Evolutionary conservation across 2,329 filamentous ascomycete species (phyloP), one percentile per base, ranked within the genome.

Genomic region (Paecilomyces sp.): DNA sequence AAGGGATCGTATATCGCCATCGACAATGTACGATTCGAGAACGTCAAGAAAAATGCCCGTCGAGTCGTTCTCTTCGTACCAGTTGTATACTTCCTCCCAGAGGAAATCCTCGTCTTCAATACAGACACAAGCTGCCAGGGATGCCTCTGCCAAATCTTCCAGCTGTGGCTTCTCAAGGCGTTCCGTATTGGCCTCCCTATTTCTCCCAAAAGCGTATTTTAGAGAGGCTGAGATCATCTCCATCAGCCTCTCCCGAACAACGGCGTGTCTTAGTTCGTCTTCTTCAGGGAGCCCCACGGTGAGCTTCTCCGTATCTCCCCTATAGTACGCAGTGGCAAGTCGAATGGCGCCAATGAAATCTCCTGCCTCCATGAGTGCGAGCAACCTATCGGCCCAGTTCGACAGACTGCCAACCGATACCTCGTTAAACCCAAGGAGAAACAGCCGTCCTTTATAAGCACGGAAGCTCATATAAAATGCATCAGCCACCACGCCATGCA

Each of bases 391-490:
- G 2, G 94, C 93, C 94, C 94, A 99, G 66, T 99, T 99, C 0
- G 94, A 97, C 34, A 99, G 77, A 3, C 89, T 90, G 1, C 94
- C 94, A 55, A 97, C 90, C 0, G 91, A 91, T 50, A 97, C 80
- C 70, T 97, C 93, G 69, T 93, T 94, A 77, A 93, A 92, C n/a
- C 94, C 92, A 8, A 99, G 81, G 3, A 97, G 78, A 70, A 99
- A 99, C 36, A 97, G 81, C 31, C 93, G 85, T 4, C 94, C 92
- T 74, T 97, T 99, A 77, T 97, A 99, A 3, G 91, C 85, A 69
- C 90, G 91, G 75, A 97, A 93, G 74, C 93, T 97, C 91, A 97
- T 97, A 71, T 93, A 93, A 67, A 97, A 99, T 0, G 92, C 94
- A 79, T 99, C 94, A 7, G 93, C 93, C 55, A 97, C 91, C 8